Evolutionary conservation across 2,329 filamentous ascomycete species (phyloP), one percentile per base, ranked within the genome.

Genomic region (Colletotrichum sojae): DNA sequence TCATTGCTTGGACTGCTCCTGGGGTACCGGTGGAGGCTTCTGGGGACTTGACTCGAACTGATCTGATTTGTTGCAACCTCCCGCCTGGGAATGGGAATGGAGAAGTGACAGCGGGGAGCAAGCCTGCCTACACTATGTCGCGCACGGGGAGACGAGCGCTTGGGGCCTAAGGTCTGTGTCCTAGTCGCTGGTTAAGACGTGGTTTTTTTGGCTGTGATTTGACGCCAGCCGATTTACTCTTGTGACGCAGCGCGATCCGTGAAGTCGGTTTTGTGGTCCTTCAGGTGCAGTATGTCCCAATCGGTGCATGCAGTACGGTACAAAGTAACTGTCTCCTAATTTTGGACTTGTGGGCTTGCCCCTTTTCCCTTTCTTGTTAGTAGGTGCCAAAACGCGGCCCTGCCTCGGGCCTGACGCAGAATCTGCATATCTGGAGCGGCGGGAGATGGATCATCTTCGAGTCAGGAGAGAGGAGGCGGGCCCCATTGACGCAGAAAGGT

Each of bases 11-110:
- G 48, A 60, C 31, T 36, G 55, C n/a, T 49, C 25, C 54, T 43
- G 12, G 18, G 20, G 20, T 22, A 12, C 22, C 22, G 36, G 66
- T 66, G 62, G 62, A 51, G 43, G 51, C 43, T 27, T 54, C 55
- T 69, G 25, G 66, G 62, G 52, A 45, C 45, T 65, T 67, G 67
- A 69, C 67, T 69, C 67, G 25, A 56, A 59, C 27, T 52, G 43
- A 43, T 54, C 27, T 43, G 46, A 54, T 51, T 56, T 58, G 61
- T 58, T 36, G 27, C 46, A 59, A 40, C 54, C 49, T 40, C 39
- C 12, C 18, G 43, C 31, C 27, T 15, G 55, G 55, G 22, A 58
- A 54, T 16, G 20, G 18, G 48, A 48, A 27, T 52, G 55, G 51
- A 52, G 49, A 52, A 25, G 43, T 25, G 62, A 54, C 60, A 39